Evolutionary conservation across 164 flowering plant species (phyloP), one percentile per base, ranked within the genome.

Genomic region (Magnolia kwangsiensis): DNA sequence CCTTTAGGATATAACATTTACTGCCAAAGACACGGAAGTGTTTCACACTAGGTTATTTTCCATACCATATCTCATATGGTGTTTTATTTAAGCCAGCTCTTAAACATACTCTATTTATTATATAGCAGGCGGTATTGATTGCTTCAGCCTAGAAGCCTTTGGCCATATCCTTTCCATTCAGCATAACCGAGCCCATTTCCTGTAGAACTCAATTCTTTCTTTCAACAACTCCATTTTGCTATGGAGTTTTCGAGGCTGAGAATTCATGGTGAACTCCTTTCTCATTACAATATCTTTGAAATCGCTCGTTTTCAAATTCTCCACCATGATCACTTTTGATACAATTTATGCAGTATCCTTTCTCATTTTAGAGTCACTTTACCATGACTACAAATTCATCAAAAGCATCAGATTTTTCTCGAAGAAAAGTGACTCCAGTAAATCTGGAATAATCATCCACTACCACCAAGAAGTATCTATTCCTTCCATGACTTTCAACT

Each of bases 401-500:
- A 31, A 69, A 69, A 9, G 72, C n/a, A 16, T 65, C 63, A 65
- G 11, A 19, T 24, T 75, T 75, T 7, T 67, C 72, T 21, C 2
- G 6, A 1, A 75, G 72, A 16, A 66, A 75, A 9, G 51, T 31
- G 2, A 75, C 72, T 45, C 29, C 50, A 0, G 77, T 66, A 16
- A 8, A 75, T 1, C 72, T 16, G 20, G 71, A 65, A 63, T 66
- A 75, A 37, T 65, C 77, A 75, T 75, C 77, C 37, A 75, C 77
- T 8, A 75, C 4, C 4, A 75, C 77, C 10, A 75, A 8, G 11
- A 67, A 7, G 45, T 75, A 67, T 29, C 16, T 66, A 6, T 50
- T 65, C 4, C 77, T 63, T 50, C 63, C 29, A 2, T 8, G n/a
- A 20, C 77, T 75, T 20, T 8, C 7, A 6, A 24, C 67, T 14